Conservation (phyloP, 768 basidiomycete species). For the Auricularia sp. region DNA sequence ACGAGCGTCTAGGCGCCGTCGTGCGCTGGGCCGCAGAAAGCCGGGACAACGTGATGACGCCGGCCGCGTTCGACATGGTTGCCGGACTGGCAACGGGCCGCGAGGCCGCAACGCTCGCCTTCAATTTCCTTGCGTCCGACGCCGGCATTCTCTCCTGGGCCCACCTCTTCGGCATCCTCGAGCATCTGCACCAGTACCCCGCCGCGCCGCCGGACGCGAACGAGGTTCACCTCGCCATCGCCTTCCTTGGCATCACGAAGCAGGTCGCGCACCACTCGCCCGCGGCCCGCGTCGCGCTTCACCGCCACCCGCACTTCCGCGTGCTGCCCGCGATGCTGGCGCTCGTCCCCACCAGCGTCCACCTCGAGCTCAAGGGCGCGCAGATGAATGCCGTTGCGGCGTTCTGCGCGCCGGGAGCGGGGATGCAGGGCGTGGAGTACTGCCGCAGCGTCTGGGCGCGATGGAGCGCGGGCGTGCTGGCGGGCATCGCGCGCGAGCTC, state of each 20-base stretch:
- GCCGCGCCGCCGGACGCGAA: slow-evolving; percentile 9
- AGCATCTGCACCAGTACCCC: slow-evolving; percentile 34
- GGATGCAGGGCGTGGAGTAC: slow-evolving; percentile 60
- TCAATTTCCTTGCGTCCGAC: slow-evolving; percentile 65
- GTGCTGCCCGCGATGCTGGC: slow-evolving; percentile 72
- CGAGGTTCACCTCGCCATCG: slow-evolving; percentile 62
- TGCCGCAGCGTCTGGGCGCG: slow-evolving; percentile 68
- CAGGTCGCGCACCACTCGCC: slow-evolving; percentile 67
- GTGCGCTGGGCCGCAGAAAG: slow-evolving; percentile 82
- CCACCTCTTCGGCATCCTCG: slow-evolving; percentile 61
- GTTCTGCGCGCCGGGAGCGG: slow-evolving; percentile 76
- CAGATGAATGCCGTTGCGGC: slow-evolving; percentile 67
- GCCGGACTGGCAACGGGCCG: slow-evolving; percentile 74
- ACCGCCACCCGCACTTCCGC: slow-evolving; percentile 66
- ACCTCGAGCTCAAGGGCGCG: slow-evolving; percentile 82
- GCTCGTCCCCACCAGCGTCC: slow-evolving; percentile 73
- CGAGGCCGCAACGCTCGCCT: slow-evolving; percentile 75
- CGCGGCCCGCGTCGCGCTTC: slow-evolving; percentile 67
- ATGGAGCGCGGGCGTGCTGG: slow-evolving; percentile 81
- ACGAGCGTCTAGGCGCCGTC: slow-evolving; percentile 41
- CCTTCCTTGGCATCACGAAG: slow-evolving; percentile 71
- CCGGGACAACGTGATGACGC: slow-evolving; percentile 61
- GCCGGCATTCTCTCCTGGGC: slow-evolving; percentile 69
- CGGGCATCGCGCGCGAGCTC: slow-evolving; percentile 77
- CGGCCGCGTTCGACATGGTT: slow-evolving; percentile 83